These are phyloP conservation scores for Aspergillus costaricaensis DNA, from an alignment of 2,329 filamentous ascomycete species.

Conservation along the genomic window DNA sequence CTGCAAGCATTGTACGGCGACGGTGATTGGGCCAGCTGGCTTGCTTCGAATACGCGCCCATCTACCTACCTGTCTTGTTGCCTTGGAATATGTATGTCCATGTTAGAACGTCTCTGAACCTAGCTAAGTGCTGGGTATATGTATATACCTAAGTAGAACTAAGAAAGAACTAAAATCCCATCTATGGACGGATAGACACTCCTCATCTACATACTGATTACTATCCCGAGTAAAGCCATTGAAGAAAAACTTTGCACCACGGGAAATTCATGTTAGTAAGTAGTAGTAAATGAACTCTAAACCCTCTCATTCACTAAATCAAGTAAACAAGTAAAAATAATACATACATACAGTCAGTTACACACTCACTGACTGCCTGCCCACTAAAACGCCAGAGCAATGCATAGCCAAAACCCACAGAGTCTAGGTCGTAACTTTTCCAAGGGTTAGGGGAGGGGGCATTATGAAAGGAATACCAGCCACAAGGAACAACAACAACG, in stretches of 20 bases:
- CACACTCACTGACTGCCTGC: not conserved
- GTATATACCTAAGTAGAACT: conserved; percentile 1
- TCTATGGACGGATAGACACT: not conserved
- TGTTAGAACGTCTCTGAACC: not conserved
- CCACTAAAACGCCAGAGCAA: conserved; percentile 29
- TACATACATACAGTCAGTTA: conserved; percentile 1
- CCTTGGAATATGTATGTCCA: conserved; percentile 3
- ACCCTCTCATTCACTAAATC: not conserved
- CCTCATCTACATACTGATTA: not conserved
- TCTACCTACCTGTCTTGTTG: not conserved
- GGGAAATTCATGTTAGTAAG: too few species aligned
- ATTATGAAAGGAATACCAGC: not conserved
- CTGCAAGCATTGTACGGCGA: not conserved
- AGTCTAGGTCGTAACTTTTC: conserved; percentile 13
- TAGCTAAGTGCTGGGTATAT: not conserved
- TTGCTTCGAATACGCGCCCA: not conserved
- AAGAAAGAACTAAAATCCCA: not conserved
- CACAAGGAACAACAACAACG: not conserved
- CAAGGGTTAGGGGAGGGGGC: not conserved
- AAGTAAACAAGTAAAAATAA: too few species aligned
- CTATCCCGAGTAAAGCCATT: too few species aligned
- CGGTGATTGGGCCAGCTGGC: not conserved
- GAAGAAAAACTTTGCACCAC: too few species aligned
- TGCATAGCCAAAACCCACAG: conserved; percentile 26
- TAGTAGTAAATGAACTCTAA: not conserved